A percentile compares a stretch with the other conserved stretches of the same genome.
Evolutionary conservation across 805 yeast genomes (phyloP).

Genomic region (Starmerella floricola): DNA sequence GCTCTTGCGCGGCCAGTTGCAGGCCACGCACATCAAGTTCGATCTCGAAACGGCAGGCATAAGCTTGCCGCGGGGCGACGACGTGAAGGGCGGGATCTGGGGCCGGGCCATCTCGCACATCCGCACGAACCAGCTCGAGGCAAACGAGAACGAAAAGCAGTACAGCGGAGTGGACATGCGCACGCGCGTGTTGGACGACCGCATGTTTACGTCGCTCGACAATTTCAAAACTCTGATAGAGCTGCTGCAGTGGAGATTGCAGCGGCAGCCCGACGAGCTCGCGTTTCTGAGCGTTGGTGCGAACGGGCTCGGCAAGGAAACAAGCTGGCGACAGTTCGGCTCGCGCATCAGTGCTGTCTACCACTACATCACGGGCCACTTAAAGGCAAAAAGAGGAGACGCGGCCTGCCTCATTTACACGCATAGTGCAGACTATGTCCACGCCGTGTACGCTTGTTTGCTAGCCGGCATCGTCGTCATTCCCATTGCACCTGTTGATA

Average conservation of each 20-base stretch:
- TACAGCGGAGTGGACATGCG: conserved; percentile 71
- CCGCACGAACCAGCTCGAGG: conserved; percentile 43
- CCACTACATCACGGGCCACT: conserved; percentile 55
- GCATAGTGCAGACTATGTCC: conserved; percentile 71
- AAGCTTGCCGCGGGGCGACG: conserved; percentile 61
- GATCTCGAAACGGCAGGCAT: conserved; percentile 47
- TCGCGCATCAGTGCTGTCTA: conserved; percentile 63
- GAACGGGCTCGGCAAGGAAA: conserved; percentile 37
- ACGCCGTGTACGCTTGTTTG: conserved; percentile 78
- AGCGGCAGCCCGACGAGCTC: conserved; percentile 60
- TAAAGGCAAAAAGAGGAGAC: conserved; percentile 53
- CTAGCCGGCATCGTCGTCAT: conserved; percentile 67
- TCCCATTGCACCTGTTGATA: conserved; percentile 61
- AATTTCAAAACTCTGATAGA: conserved; percentile 63
- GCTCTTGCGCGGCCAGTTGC: conserved; percentile 65
- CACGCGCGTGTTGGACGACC: conserved; percentile 61
- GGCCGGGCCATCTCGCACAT: conserved; percentile 58
- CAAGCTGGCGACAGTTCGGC: conserved; percentile 75
- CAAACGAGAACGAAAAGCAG: conserved; percentile 53
- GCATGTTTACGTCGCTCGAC: conserved; percentile 60
- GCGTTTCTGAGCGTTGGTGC: conserved; percentile 44
- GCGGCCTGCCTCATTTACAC: conserved; percentile 72
- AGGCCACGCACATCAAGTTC: conserved; percentile 73
- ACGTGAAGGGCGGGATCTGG: conserved; percentile 74
- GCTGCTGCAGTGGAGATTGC: conserved; percentile 65